Conservation (phyloP, 257 asterid species). For the Petunia axillaris region DNA sequence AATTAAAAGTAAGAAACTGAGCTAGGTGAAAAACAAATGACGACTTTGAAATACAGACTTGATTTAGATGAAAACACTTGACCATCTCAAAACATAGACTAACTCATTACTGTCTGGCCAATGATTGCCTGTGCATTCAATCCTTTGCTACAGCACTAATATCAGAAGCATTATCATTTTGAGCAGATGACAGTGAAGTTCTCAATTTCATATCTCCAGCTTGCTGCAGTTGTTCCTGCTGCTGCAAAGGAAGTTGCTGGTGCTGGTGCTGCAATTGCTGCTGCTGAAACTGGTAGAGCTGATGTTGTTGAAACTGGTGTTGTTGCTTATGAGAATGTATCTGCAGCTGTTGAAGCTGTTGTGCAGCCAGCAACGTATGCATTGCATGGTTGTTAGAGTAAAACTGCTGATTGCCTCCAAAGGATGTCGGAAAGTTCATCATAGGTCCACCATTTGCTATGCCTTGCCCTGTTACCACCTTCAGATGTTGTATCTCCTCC, state of each 20-base stretch:
- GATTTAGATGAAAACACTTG: conserved; percentile 5
- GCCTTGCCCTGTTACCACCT: conserved; percentile 74
- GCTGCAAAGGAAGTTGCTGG: conserved; percentile 42
- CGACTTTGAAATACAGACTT: neutral
- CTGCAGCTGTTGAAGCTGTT: conserved; percentile 94
- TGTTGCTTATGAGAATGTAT: conserved; percentile 79
- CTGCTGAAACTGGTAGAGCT: conserved; percentile 45
- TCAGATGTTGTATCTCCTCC: conserved; percentile 92
- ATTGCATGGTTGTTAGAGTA: conserved; percentile 57
- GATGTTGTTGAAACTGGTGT: conserved; percentile 54
- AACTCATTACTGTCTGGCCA: neutral
- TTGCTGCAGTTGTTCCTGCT: conserved; percentile 47
- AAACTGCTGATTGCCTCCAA: conserved; percentile 64
- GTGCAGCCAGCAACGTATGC: conserved; percentile 75
- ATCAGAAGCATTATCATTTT: conserved; percentile 47
- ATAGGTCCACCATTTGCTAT: conserved; percentile 71
- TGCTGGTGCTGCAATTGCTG: conserved; percentile 50
- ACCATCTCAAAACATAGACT: neutral
- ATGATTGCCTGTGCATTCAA: neutral
- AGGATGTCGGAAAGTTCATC: conserved; percentile 71
- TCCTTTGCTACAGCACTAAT: conserved; percentile 18
- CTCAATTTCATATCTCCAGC: conserved; percentile 55
- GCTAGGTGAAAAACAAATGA: neutral
- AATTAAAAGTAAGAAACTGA: neutral
- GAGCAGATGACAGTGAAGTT: conserved; percentile 46